phyloP scores from a whole-genome alignment of 768 basidiomycete genomes.

The Auriscalpium vulgare region DNA sequence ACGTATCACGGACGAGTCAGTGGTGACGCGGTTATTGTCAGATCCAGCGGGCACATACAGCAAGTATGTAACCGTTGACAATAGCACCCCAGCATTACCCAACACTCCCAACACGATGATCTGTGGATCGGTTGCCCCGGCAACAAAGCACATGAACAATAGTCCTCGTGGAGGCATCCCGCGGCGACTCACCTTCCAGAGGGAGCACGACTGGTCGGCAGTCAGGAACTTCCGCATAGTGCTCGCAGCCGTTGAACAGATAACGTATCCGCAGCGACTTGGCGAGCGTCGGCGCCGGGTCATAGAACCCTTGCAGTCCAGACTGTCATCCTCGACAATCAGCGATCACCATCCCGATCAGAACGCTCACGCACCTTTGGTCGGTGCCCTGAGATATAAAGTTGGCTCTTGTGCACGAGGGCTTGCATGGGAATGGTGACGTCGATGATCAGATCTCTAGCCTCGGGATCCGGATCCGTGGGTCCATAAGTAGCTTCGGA shows the following conservation, averaged over 20 bases:
- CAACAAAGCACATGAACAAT: conserved; percentile 4
- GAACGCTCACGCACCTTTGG: conserved; percentile 49
- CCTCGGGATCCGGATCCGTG: conserved; percentile 25
- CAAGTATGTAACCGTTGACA: not conserved
- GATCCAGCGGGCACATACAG: not conserved
- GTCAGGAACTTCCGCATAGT: conserved; percentile 74
- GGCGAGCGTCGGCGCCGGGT: conserved; percentile 66
- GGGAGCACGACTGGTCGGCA: conserved; percentile 65
- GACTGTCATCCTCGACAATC: conserved; percentile 31
- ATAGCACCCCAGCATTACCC: conserved; percentile 4
- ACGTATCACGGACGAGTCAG: too few species aligned
- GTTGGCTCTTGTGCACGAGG: conserved; percentile 67
- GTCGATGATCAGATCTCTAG: conserved; percentile 49
- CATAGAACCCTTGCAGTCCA: conserved; percentile 80
- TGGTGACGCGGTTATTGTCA: not conserved
- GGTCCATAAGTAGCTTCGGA: conserved; percentile 68
- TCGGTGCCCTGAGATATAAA: conserved; percentile 69
- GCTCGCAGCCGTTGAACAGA: conserved; percentile 61
- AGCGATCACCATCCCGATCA: conserved; percentile 1
- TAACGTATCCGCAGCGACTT: conserved; percentile 72
- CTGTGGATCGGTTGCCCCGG: conserved; percentile 10
- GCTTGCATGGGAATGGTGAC: conserved; percentile 80
- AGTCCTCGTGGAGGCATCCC: conserved; percentile 3
- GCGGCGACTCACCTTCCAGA: conserved; percentile 50
- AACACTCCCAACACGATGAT: conserved; percentile 9